Base-by-base conservation (phyloP, 2,329 filamentous ascomycete species). In the Zymoseptoria brevis region DNA sequence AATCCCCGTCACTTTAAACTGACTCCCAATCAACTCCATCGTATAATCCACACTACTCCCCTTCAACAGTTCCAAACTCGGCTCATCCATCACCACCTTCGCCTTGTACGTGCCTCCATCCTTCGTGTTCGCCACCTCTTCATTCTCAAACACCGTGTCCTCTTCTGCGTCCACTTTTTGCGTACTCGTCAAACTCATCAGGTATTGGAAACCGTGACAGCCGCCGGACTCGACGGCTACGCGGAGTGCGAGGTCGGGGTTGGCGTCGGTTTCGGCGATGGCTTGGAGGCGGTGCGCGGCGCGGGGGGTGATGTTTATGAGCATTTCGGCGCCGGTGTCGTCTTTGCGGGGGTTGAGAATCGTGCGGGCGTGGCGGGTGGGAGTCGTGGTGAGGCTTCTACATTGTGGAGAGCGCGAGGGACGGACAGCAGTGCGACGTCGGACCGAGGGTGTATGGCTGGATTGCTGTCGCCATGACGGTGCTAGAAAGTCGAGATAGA, bases 31-130 rank as follows among this genome's bases (percentile, higher is more conserved):
- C 75, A 99, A 79, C 78, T 97, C 94, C 83, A 89, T 94, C 0
- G 92, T 96, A 71, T 92, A 99, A 72, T 99, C 94, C 45, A 99
- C 87, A 73, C 92, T 96, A 77, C 92, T 96, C 8, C 93, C 94
- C 71, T 90, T 92, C 59, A 99, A 76, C 56, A 99, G 75, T 65
- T 96, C 91, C 60, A 99, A 76, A 55, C 91, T 96, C 2, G 90
- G 84, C 66, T 87, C 84, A 71, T 99, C 94, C 71, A 99, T 85
- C 21, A 97, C 87, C 8, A 99, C 85, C 74, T 90, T 94, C n/a
- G 94, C 82, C 57, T 73, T 72, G 19, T 72, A 73, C 75, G 80
- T 5, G 77, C 77, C 26, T 81, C 82, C 62, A 5, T 48, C 60
- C 11, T 61, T 60, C 55, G 61, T 62, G 11, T 26, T 61, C 59